A percentile compares a stretch with the other conserved stretches of the same genome.
Evolutionary conservation across 306 rosid species (phyloP).

Genomic region (Herpetospermum pedunculosum): DNA sequence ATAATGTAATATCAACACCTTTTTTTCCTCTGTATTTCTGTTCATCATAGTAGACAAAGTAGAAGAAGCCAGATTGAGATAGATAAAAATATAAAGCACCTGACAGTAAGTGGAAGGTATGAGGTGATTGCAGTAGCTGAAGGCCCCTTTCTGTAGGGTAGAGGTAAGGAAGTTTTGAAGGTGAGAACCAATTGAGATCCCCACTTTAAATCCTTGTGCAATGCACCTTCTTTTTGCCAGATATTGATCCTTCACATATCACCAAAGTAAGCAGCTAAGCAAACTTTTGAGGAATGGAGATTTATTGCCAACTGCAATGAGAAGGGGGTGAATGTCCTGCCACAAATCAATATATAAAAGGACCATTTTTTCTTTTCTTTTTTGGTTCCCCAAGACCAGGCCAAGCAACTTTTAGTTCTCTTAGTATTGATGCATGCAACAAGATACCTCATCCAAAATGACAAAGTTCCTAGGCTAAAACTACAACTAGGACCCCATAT

Average conservation of each 20-base stretch:
- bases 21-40: neutral
- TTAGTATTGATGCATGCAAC: neutral
- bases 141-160: neutral
- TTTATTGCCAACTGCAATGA: neutral
- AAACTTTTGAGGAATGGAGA: neutral
- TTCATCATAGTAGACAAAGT: neutral
- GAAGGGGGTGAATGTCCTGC: neutral
- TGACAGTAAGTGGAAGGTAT: neutral
- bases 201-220: neutral
- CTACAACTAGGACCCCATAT: neutral
- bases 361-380: neutral
- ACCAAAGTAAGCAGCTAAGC: neutral
- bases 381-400: neutral
- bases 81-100: neutral
- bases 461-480: neutral
- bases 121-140: neutral
- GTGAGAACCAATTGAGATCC: conserved; percentile 3
- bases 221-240: neutral
- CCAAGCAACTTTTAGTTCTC: neutral
- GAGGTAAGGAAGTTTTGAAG: neutral
- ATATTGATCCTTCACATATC: conserved; percentile 4
- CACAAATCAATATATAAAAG: neutral
- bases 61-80: neutral
- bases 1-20: neutral
- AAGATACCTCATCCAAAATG: neutral